A percentile compares a stretch with the other conserved stretches of the same genome.
Conservation (phyloP, 2,329 filamentous ascomycete species). For the Cyanodermella asteris region DNA sequence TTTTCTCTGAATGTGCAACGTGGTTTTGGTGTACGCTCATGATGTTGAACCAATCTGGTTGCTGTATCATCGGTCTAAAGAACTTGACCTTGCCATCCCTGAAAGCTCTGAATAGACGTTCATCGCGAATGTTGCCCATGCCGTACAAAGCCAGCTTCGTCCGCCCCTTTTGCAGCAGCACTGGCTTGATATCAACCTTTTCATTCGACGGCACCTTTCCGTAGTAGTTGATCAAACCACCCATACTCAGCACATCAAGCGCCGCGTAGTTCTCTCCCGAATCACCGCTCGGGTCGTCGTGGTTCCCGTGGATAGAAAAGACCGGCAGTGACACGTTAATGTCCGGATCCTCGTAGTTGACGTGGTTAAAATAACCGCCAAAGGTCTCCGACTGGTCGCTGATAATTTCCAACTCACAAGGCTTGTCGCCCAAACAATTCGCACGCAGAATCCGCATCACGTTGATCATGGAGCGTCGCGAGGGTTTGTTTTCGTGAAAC, state of each 20-base stretch:
- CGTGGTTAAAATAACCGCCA: conserved; percentile 62
- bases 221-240: conserved; percentile 88
- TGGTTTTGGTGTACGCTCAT: conserved; percentile 95
- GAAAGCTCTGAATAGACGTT: conserved; percentile 84
- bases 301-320: conserved; percentile 95
- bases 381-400: conserved; percentile 87
- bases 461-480: conserved; percentile 85
- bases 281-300: conserved; percentile 81
- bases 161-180: conserved; percentile 76
- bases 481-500: conserved; percentile 96
- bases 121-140: conserved; percentile 86
- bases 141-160: conserved; percentile 90
- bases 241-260: conserved; percentile 73
- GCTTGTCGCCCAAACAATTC: conserved; percentile 88
- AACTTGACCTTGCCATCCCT: conserved; percentile 85
- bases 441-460: conserved; percentile 86
- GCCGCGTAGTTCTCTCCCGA: conserved; percentile 72
- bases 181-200: conserved; percentile 78
- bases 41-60: conserved; percentile 84
- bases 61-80: conserved; percentile 61
- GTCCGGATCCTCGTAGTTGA: conserved; percentile 93
- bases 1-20: conserved; percentile 71
- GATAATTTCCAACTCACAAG: conserved; percentile 82
- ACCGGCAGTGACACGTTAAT: conserved; percentile 95
- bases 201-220: conserved; percentile 80